Conservation (phyloP, 2,329 filamentous ascomycete species). For the Alternaria solani region DNA sequence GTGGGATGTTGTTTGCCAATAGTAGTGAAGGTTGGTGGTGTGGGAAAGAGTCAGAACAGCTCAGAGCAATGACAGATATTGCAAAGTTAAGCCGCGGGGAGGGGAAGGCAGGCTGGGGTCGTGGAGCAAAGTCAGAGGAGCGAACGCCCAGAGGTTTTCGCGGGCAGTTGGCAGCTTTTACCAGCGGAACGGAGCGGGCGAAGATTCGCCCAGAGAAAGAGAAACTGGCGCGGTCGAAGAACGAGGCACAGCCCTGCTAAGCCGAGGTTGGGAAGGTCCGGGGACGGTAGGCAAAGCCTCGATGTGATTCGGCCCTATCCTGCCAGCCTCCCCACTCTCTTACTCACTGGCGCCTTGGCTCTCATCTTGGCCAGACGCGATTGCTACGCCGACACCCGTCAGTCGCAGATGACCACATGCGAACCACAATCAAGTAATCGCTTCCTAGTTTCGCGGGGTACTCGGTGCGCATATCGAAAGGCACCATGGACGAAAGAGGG, state of each 20-base stretch:
- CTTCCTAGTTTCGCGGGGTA: background rate
- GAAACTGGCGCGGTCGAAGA: constrained; percentile 2
- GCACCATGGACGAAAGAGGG: background rate
- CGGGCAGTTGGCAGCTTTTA: constrained; percentile 8
- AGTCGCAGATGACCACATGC: constrained; percentile 3
- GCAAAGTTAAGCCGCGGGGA: constrained; percentile 3
- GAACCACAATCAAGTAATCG: background rate
- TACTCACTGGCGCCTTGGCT: constrained; percentile 8
- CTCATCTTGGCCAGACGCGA: constrained; percentile 3
- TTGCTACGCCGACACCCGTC: constrained; percentile 3
- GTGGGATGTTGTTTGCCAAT: constrained; percentile 1
- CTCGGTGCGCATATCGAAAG: background rate
- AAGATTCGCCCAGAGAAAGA: constrained; percentile 13
- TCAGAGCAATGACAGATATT: constrained; percentile 9
- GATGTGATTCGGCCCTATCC: constrained; percentile 1
- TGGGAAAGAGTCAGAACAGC: background rate
- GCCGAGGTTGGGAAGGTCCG: background rate
- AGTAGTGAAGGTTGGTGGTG: background rate
- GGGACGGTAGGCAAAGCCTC: background rate
- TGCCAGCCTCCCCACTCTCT: background rate
- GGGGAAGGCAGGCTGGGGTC: constrained; percentile 9
- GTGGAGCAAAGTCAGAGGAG: constrained; percentile 17
- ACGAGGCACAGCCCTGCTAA: constrained; percentile 1
- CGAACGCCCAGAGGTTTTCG: constrained; percentile 18
- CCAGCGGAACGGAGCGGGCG: constrained; percentile 15